phyloP scores from a whole-genome alignment of 805 yeast species.

The Starmerella stigmatis region DNA sequence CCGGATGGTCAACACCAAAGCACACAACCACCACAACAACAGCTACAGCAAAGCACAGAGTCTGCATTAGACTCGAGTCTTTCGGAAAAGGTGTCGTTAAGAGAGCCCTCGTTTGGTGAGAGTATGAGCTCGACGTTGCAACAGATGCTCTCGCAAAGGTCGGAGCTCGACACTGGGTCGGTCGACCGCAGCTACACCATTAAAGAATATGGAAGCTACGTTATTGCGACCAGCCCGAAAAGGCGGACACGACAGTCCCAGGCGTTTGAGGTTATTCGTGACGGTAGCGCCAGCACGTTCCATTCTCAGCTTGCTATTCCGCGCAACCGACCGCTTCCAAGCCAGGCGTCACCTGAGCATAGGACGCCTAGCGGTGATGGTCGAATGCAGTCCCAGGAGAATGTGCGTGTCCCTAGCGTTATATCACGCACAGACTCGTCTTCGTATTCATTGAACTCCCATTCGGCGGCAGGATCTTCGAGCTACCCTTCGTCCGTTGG shows the following conservation, averaged over 20 bases:
- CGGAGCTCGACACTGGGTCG: not conserved
- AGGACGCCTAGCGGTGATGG: not conserved
- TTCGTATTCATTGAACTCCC: not conserved
- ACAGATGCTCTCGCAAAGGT: slow-evolving; percentile 7
- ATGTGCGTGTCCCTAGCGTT: not conserved
- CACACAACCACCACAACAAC: not conserved
- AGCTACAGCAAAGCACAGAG: not conserved
- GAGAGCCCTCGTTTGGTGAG: slow-evolving; percentile 19
- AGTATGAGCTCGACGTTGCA: slow-evolving; percentile 18
- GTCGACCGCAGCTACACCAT: slow-evolving; percentile 12
- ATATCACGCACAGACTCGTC: slow-evolving; percentile 8
- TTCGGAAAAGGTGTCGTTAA: slow-evolving; percentile 12
- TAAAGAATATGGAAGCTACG: slow-evolving; percentile 19
- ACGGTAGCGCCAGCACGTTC: not conserved
- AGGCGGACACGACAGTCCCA: slow-evolving; percentile 7
- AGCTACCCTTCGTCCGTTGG: not conserved
- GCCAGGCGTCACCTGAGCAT: not conserved
- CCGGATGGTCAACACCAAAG: not conserved
- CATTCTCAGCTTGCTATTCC: too few relatives aligned
- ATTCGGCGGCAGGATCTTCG: not conserved
- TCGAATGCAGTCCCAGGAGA: not conserved
- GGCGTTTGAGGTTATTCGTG: slow-evolving; percentile 16
- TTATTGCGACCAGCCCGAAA: slow-evolving; percentile 20
- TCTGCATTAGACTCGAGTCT: too few relatives aligned
- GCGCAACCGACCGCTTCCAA: slow-evolving; percentile 8